Base-by-base conservation (phyloP, 2,329 filamentous ascomycete species). In the Monosporascus sp. region DNA sequence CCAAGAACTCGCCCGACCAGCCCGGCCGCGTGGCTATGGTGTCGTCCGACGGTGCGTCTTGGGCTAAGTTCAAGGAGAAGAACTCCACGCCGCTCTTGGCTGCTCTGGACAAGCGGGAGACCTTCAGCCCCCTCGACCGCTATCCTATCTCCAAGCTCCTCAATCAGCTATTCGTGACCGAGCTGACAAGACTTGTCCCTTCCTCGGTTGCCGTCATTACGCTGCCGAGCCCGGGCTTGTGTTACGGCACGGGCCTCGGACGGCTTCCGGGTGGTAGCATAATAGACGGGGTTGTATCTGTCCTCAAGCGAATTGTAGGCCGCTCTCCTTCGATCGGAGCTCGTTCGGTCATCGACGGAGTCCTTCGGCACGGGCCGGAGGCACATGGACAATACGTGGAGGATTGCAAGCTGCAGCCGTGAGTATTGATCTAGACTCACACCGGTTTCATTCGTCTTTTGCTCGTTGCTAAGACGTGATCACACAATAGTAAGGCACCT, bases 121-220 rank as follows among this genome's bases (percentile, higher is more conserved):
- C 5, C 2, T 61, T 57, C 14, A 50, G 60, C 9, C 17, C 50
- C 17, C 35, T 43, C 18, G 57, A 65, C 24, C 52, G 57, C 17
- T 61, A 65, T 37, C 39, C 48, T 6, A 60, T 51, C 0, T 64
- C 63, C 2, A 70, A 70, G 52, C 57, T 66, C 0, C 58, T 70
- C 2, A 60, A 56, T 8, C 62, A 66, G 25, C 52, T 69, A 2
- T 70, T 68, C 52, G 14, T 70, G 3, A 55, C 54, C 31, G 62
- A 68, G 48, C 53, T 71, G 7, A 55, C 53, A 1, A 62, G 62
- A 14, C 63, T 62, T 18, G 60, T 70, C 7, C 59, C 62, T 1
- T 9, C 56, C 11, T 54, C 54, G 1, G 52, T 54, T 4, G 59
- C 51, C 27, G 22, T 59, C n/a, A 27, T 61, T 38, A 55, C 49